Base-by-base conservation (phyloP, 2,329 filamentous ascomycete species). In the Stemphylium lycopersici region DNA sequence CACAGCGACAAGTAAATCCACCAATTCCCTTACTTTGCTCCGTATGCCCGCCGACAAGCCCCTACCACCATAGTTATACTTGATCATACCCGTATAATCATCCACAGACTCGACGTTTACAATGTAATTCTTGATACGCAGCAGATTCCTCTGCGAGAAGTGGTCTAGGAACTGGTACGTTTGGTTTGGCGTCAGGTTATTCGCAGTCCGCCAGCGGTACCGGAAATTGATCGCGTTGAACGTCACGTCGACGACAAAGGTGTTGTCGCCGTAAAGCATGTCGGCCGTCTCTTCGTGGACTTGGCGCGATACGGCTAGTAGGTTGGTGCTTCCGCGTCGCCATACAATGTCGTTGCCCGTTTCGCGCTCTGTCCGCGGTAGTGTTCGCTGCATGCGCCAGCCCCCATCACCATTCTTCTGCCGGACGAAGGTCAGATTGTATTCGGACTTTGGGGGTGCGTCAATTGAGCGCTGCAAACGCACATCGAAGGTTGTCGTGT, bases 51-150 rank as follows among this genome's bases (percentile, higher is more conserved):
- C 75, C 2, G 75, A 73, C 33, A 82, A 59, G 0, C 79, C 79
- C 22, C 71, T 65, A 0, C 79, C 80, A 1, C 74, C 71, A n/a
- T 77, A 79, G 58, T 82, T 81, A 61, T 78, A 81, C 60, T 81
- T 82, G 55, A 81, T 78, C 79, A 80, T 80, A 3, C 79, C 80
- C 0, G 78, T 80, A 48, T 81, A 81, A 36, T 73, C 72, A 59
- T 82, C 80, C 22, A 81, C 77, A 47, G 77, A 76, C 65, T 81
- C 78, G 2, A 82, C 72, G 41, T 76, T 77, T 7, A 82, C 63
- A 37, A 79, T 52, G 32, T 78, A 76, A 26, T 75, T 69, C 61
- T 70, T 76, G 6, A 82, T 72, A 16, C 76, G 58, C 39, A 72
- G 43, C 46, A 81, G 48, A 58, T 81, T 80, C 31, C 69, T 63